These are phyloP conservation scores for Cladochytrium replicatum DNA, from an alignment of 192 early-diverging fungal genomes.

Conservation along the genomic window DNA sequence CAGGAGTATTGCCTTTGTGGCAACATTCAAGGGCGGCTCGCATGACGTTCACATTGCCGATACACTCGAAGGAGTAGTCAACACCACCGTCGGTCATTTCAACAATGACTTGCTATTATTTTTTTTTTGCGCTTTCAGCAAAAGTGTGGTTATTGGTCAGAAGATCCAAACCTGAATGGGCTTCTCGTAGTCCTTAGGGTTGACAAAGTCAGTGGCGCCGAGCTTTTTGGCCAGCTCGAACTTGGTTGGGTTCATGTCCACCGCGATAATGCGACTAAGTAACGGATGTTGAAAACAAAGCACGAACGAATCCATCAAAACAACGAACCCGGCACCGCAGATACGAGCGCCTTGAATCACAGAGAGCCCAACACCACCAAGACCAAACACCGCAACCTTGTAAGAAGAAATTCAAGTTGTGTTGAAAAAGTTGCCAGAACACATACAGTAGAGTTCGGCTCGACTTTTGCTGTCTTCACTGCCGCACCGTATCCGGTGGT, in stretches of 20 bases:
- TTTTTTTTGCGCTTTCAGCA: conserved; percentile 13
- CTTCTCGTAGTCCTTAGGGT: conserved; percentile 72
- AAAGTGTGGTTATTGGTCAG: background rate
- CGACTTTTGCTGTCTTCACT: conserved; percentile 85
- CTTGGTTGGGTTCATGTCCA: conserved; percentile 84
- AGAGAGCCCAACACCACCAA: conserved; percentile 87
- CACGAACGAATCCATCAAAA: conserved; percentile 8
- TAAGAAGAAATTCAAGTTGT: background rate
- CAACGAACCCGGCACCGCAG: conserved; percentile 12
- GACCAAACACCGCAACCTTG: conserved; percentile 82
- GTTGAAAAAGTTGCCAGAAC: background rate
- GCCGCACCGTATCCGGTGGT: conserved; percentile 96
- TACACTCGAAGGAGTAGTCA: conserved; percentile 95
- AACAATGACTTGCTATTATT: conserved; percentile 64
- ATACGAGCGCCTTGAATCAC: conserved; percentile 74
- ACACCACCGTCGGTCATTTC: conserved; percentile 91
- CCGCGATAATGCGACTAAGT: conserved; percentile 67
- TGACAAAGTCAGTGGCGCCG: conserved; percentile 82
- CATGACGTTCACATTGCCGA: conserved; percentile 87
- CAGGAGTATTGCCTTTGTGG: too few relatives aligned
- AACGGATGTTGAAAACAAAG: conserved; percentile 28
- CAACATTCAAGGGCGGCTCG: conserved; percentile 80
- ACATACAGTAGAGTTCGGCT: conserved; percentile 39
- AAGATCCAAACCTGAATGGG: too few relatives aligned
- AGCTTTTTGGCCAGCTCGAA: conserved; percentile 68